Conservation (phyloP, 225 moss, liverwort and hornwort genomes). For the Anthoceros angustus region DNA sequence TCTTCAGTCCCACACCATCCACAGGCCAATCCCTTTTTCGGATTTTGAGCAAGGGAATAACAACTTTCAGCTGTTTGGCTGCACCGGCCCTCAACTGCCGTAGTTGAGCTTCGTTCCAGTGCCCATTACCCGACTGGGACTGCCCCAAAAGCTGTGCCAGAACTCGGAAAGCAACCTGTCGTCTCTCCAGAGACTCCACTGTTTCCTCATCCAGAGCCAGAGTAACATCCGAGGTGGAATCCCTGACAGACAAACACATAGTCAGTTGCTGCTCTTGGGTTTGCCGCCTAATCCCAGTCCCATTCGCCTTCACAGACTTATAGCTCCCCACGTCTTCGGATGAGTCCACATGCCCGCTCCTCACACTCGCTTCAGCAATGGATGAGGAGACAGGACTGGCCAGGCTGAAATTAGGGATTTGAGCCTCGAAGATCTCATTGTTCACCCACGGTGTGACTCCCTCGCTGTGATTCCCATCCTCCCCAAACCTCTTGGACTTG, state of each 20-base stretch:
- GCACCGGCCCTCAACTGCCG: conserved; percentile 38
- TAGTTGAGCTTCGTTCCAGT: conserved; percentile 22
- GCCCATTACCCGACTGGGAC: conserved; percentile 15
- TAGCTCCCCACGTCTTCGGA: not conserved
- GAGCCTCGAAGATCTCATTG: not conserved
- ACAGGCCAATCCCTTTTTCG: conserved; percentile 66
- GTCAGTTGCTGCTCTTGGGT: conserved; percentile 9
- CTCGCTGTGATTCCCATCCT: conserved; percentile 1
- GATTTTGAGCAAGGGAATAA: conserved; percentile 69
- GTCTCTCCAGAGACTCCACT: conserved; percentile 32
- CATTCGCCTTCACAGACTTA: conserved; percentile 1
- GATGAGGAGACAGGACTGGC: not conserved
- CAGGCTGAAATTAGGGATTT: not conserved
- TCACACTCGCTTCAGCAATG: not conserved
- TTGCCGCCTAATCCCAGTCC: not conserved
- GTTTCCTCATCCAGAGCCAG: conserved; percentile 34
- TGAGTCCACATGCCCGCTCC: not conserved
- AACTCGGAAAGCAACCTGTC: conserved; percentile 48
- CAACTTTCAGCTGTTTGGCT: conserved; percentile 36
- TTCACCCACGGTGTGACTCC: not conserved
- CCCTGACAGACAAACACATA: conserved; percentile 28
- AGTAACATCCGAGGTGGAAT: conserved; percentile 23
- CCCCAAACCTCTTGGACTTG: not conserved
- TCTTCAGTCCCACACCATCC: conserved; percentile 31
- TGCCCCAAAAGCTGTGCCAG: conserved; percentile 40